Evolutionary conservation across 2,329 filamentous ascomycete genomes (phyloP).

Genomic region (Aspergillus sp.): DNA sequence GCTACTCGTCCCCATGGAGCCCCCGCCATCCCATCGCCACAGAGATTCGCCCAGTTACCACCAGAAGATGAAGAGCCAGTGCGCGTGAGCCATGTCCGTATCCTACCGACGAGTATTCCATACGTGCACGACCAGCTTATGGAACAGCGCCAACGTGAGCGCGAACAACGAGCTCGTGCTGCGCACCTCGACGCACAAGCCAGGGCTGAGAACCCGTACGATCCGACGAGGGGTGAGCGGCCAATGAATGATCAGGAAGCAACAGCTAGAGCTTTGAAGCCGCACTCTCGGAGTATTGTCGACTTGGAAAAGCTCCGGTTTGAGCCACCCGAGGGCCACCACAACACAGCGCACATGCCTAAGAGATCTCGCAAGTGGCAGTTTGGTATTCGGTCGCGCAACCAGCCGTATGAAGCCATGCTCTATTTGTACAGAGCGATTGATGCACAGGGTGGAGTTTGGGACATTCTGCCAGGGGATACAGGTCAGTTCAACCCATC

Average conservation of each 20-base stretch:
- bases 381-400: conserved; percentile 91
- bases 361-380: conserved; percentile 85
- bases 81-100: conserved; percentile 77
- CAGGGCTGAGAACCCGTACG: conserved; percentile 15
- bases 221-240: conserved; percentile 15
- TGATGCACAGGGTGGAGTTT: conserved; percentile 78
- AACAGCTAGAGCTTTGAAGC: conserved; percentile 72
- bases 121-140: conserved; percentile 88
- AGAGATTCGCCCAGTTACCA: conserved; percentile 16
- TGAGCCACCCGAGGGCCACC: conserved; percentile 49
- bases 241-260: conserved; percentile 69
- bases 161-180: conserved; percentile 22
- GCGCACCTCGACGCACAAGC: conserved; percentile 10
- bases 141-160: conserved; percentile 47
- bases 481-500: conserved; percentile 23
- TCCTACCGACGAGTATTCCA: conserved; percentile 84
- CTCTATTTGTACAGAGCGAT: conserved; percentile 92
- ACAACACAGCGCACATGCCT: conserved; percentile 32
- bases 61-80: conserved; percentile 36
- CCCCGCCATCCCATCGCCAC: conserved; percentile 3
- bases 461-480: conserved; percentile 55
- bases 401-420: conserved; percentile 89
- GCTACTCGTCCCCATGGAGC: conserved; percentile 13
- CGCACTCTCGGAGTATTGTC: conserved; percentile 67
- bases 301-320: conserved; percentile 57